phyloP scores from a whole-genome alignment of 306 rosid species.

The Quercus dentata region DNA sequence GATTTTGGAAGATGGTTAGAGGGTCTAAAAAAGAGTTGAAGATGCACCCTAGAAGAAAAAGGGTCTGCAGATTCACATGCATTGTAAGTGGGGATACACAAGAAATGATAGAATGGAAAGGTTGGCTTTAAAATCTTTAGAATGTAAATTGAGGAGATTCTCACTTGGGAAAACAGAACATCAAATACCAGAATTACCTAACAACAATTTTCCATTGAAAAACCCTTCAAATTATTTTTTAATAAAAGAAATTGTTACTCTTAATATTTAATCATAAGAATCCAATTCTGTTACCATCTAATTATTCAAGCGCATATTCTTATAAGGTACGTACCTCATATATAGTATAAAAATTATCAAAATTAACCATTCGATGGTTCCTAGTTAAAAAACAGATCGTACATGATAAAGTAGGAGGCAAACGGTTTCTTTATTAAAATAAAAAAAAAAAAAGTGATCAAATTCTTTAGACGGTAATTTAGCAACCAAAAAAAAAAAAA shows the following conservation, averaged over 20 bases:
- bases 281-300: too few relatives aligned
- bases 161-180: background rate
- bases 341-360: too few relatives aligned
- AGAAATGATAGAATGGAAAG: background rate
- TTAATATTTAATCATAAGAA: background rate
- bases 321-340: too few relatives aligned
- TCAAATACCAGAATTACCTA: background rate
- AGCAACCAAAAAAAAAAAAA: too few relatives aligned
- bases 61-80: too few relatives aligned
- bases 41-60: background rate
- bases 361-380: background rate
- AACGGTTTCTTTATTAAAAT: too few relatives aligned
- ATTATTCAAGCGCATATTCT: background rate
- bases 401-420: too few relatives aligned
- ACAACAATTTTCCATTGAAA: background rate
- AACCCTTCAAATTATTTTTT: background rate
- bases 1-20: background rate
- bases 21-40: slow-evolving; percentile 1
- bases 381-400: background rate
- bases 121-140: background rate
- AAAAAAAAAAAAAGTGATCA: too few relatives aligned
- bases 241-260: background rate
- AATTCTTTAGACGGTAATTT: too few relatives aligned
- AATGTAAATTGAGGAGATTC: background rate
- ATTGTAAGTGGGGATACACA: background rate